Base-by-base conservation (phyloP, 2,329 filamentous ascomycete genomes). In the Talaromyces sp. region DNA sequence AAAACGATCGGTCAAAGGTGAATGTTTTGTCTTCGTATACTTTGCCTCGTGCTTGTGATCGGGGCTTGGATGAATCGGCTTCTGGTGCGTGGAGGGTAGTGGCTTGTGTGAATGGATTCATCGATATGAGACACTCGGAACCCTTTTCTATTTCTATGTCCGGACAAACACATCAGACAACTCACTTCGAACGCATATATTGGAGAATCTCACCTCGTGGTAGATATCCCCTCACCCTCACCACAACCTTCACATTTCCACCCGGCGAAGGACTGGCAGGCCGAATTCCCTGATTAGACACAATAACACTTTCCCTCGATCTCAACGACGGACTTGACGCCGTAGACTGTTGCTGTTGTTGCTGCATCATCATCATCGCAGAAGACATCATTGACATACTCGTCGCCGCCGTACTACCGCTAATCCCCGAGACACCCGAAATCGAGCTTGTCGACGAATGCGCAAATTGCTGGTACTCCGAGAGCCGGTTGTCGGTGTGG, bases 1-100 rank as follows among this genome's bases (percentile, higher is more conserved):
- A 99, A 80, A 98, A 99, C 0, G 93, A 98, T 75, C 93, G 96
- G 82, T 99, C 95, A 76, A 99, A 99, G 2, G 91, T 93, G 74
- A 99, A 99, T 0, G 84, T 86, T 80, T 96, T 97, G 74, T 97
- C 92, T 74, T 97, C 93, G 63, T 90, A 82, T 8, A 90, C 82
- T 76, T 90, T 94, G 35, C 78, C 77, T 68, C 92, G 87, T 45
- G 87, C 86, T 77, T 88, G 89, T 3, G 85, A 82, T 68, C 85
- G 84, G 54, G 82, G 75, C 68, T 86, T 88, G 47, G 84, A 83
- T 45, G 82, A 76, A 69, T 81, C 78, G n/a, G 86, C 82, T 60
- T 83, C 82, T 1, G 93, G 93, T 3, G 89, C 86, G 52, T 88
- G 84, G 4, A 99, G 85, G 1, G 87, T 96, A 1, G 95, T 99